phyloP scores from a whole-genome alignment of 2,329 filamentous ascomycete genomes.

The Fusarium armeniacum region DNA sequence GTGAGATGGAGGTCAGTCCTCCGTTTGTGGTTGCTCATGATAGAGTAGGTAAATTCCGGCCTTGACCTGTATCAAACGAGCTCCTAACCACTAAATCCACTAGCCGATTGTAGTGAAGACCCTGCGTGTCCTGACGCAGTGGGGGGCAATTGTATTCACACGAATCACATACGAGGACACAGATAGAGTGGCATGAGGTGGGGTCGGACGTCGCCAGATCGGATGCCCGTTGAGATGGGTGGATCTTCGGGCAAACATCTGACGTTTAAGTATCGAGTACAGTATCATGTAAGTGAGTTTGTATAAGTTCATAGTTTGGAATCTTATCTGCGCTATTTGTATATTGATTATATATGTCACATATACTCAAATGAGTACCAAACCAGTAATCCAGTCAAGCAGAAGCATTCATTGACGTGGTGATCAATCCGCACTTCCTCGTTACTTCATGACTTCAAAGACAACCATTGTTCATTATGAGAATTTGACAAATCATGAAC shows the following conservation, averaged over 20 bases:
- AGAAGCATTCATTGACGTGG: background rate
- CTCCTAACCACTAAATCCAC: conserved; percentile 4
- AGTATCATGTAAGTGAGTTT: conserved; percentile 5
- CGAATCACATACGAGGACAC: conserved; percentile 16
- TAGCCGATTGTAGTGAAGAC: conserved; percentile 40
- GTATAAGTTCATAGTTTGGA: background rate
- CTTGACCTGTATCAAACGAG: conserved; percentile 46
- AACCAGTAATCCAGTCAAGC: background rate
- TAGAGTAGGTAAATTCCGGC: conserved; percentile 36
- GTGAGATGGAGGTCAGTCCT: conserved; percentile 46
- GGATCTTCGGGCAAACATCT: conserved; percentile 28
- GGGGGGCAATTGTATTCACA: conserved; percentile 15
- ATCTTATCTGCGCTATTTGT: background rate
- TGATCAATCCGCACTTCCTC: background rate
- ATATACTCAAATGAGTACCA: background rate
- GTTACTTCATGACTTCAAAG: no score
- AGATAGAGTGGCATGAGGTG: conserved; percentile 43
- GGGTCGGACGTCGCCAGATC: conserved; percentile 44
- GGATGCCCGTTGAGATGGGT: conserved; percentile 28
- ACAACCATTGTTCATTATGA: background rate
- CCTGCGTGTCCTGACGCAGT: conserved; percentile 35
- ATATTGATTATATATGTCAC: background rate
- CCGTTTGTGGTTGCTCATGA: conserved; percentile 44
- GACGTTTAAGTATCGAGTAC: conserved; percentile 8
- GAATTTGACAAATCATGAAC: background rate